These are phyloP conservation scores for Catharanthus roseus DNA, from an alignment of 257 asterid species.

Conservation along the genomic window DNA sequence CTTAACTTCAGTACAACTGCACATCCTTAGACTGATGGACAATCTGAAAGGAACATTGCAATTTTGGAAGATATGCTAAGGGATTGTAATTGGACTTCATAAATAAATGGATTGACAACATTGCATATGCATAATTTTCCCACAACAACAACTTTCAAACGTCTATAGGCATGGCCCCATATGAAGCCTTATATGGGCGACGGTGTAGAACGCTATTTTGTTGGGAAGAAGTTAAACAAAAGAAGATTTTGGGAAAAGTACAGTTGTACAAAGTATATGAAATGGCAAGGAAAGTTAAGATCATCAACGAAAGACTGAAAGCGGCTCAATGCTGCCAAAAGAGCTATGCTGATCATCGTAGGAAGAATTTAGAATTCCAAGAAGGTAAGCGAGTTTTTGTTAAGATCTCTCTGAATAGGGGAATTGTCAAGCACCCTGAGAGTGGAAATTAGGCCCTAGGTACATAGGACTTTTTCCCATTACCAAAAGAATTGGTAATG, in stretches of 20 bases:
- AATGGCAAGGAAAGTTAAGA: neutral
- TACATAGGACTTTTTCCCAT: neutral
- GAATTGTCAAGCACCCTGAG: neutral
- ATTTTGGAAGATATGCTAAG: neutral
- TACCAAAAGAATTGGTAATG: neutral
- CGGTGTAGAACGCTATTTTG: neutral
- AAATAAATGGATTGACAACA: neutral
- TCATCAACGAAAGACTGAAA: neutral
- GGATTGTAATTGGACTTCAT: neutral
- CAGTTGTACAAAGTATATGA: neutral
- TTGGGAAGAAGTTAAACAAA: neutral
- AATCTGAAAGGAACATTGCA: neutral
- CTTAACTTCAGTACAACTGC: no score
- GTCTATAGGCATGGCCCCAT: neutral
- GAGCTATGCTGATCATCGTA: neutral
- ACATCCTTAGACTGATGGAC: neutral
- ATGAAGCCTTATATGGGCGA: slow-evolving; percentile 2
- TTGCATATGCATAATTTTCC: neutral
- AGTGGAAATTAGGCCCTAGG: neutral
- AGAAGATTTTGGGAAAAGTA: neutral
- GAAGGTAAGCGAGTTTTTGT: neutral
- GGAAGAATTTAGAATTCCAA: neutral
- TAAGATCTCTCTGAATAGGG: neutral
- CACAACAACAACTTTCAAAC: neutral
- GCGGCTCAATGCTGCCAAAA: neutral